Evolutionary conservation across 1,139 yeast genomes (phyloP), one percentile per base, ranked within the genome.

Genomic region (Debaryomyces udenii): DNA sequence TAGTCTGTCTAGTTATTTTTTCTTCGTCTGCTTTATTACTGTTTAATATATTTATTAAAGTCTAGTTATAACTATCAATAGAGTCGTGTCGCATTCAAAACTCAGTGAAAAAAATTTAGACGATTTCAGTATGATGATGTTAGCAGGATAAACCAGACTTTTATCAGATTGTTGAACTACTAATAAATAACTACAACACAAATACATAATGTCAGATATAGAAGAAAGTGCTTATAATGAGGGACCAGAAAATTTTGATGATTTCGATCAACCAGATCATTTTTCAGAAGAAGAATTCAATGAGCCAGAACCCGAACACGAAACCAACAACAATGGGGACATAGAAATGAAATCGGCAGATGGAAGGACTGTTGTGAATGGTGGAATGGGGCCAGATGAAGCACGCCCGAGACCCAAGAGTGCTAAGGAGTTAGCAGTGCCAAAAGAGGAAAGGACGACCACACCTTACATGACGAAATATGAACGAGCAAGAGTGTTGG

Each of bases 391-490:
- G 3, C 78, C 82, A 5, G 80, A 76, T 20, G 85, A 78, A 41
- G 68, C 69, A 16, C 73, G 71, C 34, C 75, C 82, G 46, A 76
- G 83, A 61, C 61, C 57, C 15, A 86, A 80, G 65, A 81, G 95
- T 14, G 75, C 80, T 43, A 84, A 78, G 55, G 95, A 88, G 52
- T 78, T 89, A 55, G 95, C 98, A 11, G 90, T 93, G 45, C 87
- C 97, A 40, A 87, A 81, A 56, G 96, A 88, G 14, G 73, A 88
- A 48, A 79, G 99, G 62, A 79, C 90, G 30, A 93, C 99, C 16
- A 93, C 99, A 9, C 99, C 99, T 39, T 93, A 93, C 62, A 90
- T 93, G 98, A 93, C 99, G 45, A 93, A 93, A 62, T 93, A 93
- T 63, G 99, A 93, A 71, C 81, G 97, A 56, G 99, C 99, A 7